Percentiles rank a stretch among this genome's conserved stretches.
These are phyloP conservation scores for Suillus hirtellus DNA, from an alignment of 768 basidiomycete species.

Conservation along the genomic window DNA sequence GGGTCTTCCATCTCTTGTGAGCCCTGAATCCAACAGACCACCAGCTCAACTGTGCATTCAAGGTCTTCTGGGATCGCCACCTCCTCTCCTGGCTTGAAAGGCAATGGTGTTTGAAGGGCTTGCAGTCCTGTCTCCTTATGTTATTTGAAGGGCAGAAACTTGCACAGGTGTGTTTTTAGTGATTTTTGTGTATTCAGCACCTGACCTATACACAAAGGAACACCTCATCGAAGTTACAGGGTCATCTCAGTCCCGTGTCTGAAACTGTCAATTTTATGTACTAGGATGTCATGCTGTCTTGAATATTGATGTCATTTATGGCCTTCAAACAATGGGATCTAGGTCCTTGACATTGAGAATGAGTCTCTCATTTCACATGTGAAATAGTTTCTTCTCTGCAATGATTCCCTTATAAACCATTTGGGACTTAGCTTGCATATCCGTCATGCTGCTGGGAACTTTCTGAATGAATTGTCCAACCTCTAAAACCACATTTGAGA, in stretches of 20 bases:
- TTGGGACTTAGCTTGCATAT: constrained; percentile 25
- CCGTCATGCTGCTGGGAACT: constrained; percentile 24
- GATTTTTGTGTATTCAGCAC: neutral
- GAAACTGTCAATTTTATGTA: neutral
- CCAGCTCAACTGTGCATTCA: neutral
- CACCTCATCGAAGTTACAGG: neutral
- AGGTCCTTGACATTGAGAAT: constrained; percentile 26
- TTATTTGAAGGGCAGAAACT: neutral
- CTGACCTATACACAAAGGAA: neutral
- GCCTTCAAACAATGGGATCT: neutral
- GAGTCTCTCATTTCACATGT: constrained; percentile 14
- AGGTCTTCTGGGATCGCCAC: neutral
- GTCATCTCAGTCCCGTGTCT: neutral
- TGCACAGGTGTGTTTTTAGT: neutral
- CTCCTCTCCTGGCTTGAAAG: neutral
- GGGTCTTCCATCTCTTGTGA: neutral
- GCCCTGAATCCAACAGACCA: neutral
- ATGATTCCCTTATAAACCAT: constrained; percentile 38
- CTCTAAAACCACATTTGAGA: constrained; percentile 31
- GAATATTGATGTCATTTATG: no score
- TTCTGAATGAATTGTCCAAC: constrained; percentile 29
- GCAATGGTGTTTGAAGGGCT: neutral
- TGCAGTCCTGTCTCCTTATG: neutral
- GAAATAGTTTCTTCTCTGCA: constrained; percentile 10
- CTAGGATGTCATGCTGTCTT: neutral